Conservation (phyloP, 345 rosid species). For the Citropsis articulata region DNA sequence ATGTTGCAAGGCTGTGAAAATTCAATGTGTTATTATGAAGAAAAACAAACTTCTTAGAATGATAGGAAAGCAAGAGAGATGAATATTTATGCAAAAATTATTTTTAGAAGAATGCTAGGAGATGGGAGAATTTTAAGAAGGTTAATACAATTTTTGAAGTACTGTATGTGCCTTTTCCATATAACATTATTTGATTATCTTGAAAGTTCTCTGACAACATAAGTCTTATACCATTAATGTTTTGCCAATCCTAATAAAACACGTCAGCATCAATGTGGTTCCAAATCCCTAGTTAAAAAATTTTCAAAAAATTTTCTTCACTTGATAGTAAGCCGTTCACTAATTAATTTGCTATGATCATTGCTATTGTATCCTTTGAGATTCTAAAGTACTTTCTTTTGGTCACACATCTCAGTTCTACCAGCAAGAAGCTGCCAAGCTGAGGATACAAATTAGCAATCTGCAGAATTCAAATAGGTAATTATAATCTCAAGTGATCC, state of each 20-base stretch:
- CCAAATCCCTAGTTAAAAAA: background rate
- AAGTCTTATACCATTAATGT: background rate
- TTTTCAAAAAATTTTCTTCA: background rate
- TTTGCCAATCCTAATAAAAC: background rate
- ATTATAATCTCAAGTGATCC: background rate
- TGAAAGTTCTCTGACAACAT: no score
- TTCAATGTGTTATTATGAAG: no score
- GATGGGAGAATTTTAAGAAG: no score
- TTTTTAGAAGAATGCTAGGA: no score
- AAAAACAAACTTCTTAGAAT: no score
- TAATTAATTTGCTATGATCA: background rate
- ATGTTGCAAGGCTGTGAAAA: no score
- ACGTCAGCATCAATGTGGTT: background rate
- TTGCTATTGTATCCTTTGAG: background rate
- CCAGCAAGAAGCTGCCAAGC: conserved; percentile 82
- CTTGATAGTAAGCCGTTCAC: no score
- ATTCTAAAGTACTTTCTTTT: background rate
- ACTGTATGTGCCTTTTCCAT: no score
- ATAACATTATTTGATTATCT: no score
- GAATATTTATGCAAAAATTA: no score
- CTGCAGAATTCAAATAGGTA: conserved; percentile 80
- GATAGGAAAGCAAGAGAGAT: no score
- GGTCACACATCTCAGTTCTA: conserved; percentile 48
- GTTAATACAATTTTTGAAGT: no score
- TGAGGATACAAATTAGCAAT: conserved; percentile 59